These are phyloP conservation scores for Mrakia hoshinonis DNA, from an alignment of 768 basidiomycete species.

Conservation along the genomic window DNA sequence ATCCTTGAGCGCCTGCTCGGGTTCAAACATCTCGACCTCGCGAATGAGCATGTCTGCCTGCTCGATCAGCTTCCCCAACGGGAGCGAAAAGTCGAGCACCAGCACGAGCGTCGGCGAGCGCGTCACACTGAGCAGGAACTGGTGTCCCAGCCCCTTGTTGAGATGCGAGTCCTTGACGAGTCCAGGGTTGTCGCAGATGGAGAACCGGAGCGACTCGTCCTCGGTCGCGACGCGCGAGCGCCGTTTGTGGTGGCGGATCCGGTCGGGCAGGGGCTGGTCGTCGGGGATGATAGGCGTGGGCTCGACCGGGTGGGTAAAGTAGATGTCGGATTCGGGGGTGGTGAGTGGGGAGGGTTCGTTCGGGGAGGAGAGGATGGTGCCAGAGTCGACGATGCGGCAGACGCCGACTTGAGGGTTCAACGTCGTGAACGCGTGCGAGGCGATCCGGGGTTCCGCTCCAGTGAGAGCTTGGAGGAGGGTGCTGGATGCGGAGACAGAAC, in stretches of 20 bases:
- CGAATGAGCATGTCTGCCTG: slow-evolving; percentile 57
- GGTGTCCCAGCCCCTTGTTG: slow-evolving; percentile 86
- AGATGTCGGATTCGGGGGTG: slow-evolving; percentile 18
- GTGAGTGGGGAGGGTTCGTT: not conserved
- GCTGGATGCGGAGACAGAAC: slow-evolving; percentile 42
- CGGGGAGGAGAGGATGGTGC: slow-evolving; percentile 25
- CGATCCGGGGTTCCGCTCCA: slow-evolving; percentile 74
- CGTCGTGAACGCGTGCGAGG: slow-evolving; percentile 88
- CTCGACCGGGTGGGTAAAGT: slow-evolving; percentile 18
- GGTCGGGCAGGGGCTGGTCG: slow-evolving; percentile 66
- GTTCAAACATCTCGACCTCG: slow-evolving; percentile 70
- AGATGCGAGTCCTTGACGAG: slow-evolving; percentile 74
- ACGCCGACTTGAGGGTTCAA: slow-evolving; percentile 88
- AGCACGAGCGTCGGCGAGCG: slow-evolving; percentile 82
- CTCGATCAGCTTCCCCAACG: slow-evolving; percentile 34
- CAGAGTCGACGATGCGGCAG: slow-evolving; percentile 26
- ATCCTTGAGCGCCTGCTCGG: slow-evolving; percentile 55
- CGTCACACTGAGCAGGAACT: slow-evolving; percentile 86
- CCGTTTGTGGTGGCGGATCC: slow-evolving; percentile 36
- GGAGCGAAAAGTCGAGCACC: slow-evolving; percentile 71
- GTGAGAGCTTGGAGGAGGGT: slow-evolving; percentile 84
- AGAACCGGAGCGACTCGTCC: slow-evolving; percentile 70
- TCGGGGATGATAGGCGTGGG: not conserved
- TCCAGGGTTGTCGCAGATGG: slow-evolving; percentile 94
- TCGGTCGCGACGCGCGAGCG: not conserved